A percentile compares a stretch with the other conserved stretches of the same genome.
These are phyloP conservation scores for Cyclotella baltica DNA, from an alignment of 108 stramenopile genomes.

Conservation along the genomic window DNA sequence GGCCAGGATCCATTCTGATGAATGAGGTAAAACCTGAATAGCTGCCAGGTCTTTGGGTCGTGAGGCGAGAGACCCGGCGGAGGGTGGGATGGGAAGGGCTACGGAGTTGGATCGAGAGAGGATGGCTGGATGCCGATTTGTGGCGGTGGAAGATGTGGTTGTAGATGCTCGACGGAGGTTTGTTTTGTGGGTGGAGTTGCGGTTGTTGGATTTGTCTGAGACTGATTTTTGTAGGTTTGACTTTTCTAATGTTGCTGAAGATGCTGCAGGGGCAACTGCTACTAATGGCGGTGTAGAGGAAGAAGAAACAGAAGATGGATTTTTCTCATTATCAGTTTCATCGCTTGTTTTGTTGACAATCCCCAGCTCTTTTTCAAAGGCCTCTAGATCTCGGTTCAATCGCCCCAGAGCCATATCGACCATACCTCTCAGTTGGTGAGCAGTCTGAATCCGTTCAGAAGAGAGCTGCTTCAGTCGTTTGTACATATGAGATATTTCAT, in stretches of 20 bases:
- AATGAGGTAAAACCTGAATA: conserved; percentile 66
- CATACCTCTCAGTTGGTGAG: conserved; percentile 64
- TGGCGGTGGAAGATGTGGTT: conserved; percentile 21
- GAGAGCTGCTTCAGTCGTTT: conserved; percentile 56
- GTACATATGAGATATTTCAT: conserved; percentile 50
- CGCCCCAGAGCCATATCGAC: conserved; percentile 70
- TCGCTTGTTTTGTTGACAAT: neutral
- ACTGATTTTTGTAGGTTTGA: neutral
- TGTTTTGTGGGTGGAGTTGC: neutral
- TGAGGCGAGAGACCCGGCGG: conserved; percentile 21
- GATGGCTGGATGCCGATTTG: neutral
- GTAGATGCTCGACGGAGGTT: conserved; percentile 10
- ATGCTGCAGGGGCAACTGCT: neutral
- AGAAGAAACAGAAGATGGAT: neutral
- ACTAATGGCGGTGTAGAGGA: neutral
- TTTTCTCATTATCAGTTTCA: conserved; percentile 1
- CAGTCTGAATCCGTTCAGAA: conserved; percentile 74
- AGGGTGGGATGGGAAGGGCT: conserved; percentile 11
- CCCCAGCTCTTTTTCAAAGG: conserved; percentile 64
- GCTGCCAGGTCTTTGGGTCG: conserved; percentile 81
- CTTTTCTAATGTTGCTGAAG: neutral
- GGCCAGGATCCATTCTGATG: conserved; percentile 87
- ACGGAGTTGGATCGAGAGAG: conserved; percentile 13
- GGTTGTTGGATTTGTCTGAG: neutral
- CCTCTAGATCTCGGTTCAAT: conserved; percentile 68